These are phyloP conservation scores for Boletus semigastroideus DNA, from an alignment of 1,284 basidiomycete genomes.

Conservation along the genomic window DNA sequence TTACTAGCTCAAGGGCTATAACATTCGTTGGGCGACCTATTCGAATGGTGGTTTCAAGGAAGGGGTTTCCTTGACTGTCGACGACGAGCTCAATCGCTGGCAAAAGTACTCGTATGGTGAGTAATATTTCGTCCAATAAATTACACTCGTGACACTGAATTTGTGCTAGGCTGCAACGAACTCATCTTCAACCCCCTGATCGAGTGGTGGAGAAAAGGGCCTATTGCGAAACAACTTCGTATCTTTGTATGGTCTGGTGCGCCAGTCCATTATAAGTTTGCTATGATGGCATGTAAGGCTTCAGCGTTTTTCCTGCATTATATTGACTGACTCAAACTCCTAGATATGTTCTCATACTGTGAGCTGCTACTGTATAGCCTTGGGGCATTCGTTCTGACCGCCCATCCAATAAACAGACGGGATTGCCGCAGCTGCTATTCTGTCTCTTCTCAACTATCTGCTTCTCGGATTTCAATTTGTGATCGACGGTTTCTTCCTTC, in stretches of 20 bases:
- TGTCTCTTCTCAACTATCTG: constrained; percentile 71
- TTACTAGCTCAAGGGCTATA: constrained; percentile 59
- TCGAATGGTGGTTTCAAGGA: constrained; percentile 82
- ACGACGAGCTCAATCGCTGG: constrained; percentile 83
- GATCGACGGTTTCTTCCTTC: constrained; percentile 68
- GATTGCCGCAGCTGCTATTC: constrained; percentile 64
- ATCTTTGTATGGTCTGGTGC: constrained; percentile 77
- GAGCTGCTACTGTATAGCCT: constrained; percentile 18
- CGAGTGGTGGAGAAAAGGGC: constrained; percentile 71
- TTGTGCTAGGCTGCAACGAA: constrained; percentile 56
- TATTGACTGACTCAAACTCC: constrained; percentile 15
- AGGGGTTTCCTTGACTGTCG: constrained; percentile 80
- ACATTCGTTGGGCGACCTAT: constrained; percentile 76
- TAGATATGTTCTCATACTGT: constrained; percentile 87
- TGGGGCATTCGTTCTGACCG: not conserved
- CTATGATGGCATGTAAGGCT: constrained; percentile 67
- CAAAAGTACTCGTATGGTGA: constrained; percentile 85
- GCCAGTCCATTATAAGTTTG: constrained; percentile 81
- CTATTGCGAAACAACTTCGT: constrained; percentile 74
- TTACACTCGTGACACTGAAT: not conserved
- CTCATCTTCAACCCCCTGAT: constrained; percentile 77
- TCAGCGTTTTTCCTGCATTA: constrained; percentile 33
- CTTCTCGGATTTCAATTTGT: constrained; percentile 64
- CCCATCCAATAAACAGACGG: constrained; percentile 49
- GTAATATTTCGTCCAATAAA: constrained; percentile 22